A percentile compares a stretch with the other conserved stretches of the same genome.
These are phyloP conservation scores for Dioscorea zingiberensis DNA, from an alignment of 106 monocot species.

Conservation along the genomic window DNA sequence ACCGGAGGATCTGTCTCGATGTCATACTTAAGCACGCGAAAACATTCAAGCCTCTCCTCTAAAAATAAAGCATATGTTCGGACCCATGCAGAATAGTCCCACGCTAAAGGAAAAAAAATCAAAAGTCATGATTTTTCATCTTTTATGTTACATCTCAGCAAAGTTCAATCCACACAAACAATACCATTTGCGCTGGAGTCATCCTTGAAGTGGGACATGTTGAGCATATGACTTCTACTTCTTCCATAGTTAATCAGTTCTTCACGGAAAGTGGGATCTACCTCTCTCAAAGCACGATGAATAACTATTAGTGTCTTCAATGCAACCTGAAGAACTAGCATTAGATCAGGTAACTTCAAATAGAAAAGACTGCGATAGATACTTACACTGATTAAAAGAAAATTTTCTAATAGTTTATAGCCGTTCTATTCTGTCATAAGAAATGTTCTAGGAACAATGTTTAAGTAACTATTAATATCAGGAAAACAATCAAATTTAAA, in stretches of 20 bases:
- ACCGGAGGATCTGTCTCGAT: conserved; percentile 80
- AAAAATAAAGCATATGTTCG: conserved; percentile 86
- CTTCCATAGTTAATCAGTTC: conserved; percentile 95
- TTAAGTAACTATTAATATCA: too few relatives aligned
- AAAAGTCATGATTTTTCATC: background rate
- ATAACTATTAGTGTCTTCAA: conserved; percentile 88
- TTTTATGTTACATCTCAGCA: background rate
- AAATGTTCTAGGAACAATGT: background rate
- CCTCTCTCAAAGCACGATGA: conserved; percentile 95
- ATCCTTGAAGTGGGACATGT: conserved; percentile 94
- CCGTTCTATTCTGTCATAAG: background rate
- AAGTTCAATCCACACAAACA: background rate
- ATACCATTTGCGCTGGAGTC: conserved; percentile 91
- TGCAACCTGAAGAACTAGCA: conserved; percentile 59
- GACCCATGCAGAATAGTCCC: conserved; percentile 97
- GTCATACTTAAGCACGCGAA: conserved; percentile 76
- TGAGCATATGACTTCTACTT: conserved; percentile 77
- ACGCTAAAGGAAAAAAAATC: conserved; percentile 49
- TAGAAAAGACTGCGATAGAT: background rate
- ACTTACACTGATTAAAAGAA: background rate
- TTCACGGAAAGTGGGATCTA: conserved; percentile 92
- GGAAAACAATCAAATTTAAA: background rate
- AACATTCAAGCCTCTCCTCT: conserved; percentile 96
- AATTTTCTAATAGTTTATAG: background rate
- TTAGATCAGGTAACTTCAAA: background rate